phyloP scores from a whole-genome alignment of 306 rosid species.

The Lagenaria siceraria region DNA sequence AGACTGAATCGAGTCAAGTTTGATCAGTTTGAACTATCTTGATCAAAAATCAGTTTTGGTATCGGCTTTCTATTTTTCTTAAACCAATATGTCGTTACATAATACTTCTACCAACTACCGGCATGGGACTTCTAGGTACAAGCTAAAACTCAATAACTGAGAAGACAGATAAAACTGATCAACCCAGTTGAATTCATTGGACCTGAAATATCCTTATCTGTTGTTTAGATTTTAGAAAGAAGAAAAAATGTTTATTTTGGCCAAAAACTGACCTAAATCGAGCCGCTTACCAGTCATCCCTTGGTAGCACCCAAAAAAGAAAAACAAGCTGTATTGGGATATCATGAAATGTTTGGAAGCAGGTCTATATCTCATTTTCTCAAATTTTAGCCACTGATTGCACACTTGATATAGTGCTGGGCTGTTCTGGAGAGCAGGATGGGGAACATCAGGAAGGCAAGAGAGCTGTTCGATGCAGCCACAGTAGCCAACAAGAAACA shows the following conservation, averaged over 20 bases:
- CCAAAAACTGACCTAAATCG: neutral
- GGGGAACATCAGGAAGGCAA: conserved; percentile 79
- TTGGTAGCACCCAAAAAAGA: neutral
- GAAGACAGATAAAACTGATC: neutral
- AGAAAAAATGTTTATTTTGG: neutral
- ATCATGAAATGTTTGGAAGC: neutral
- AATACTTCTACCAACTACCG: neutral
- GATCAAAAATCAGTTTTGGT: neutral
- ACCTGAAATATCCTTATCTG: neutral
- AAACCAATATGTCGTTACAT: neutral
- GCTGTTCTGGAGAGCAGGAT: conserved; percentile 73
- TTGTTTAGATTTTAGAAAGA: too few species aligned
- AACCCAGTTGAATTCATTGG: neutral
- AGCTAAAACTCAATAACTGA: neutral
- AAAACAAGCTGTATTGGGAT: neutral
- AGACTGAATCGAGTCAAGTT: neutral
- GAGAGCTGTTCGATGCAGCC: conserved; percentile 82
- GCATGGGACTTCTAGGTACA: neutral
- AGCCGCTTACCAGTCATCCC: neutral
- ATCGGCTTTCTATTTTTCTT: neutral
- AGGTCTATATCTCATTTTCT: neutral
- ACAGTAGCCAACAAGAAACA: conserved; percentile 87
- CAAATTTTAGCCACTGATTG: conserved; percentile 10
- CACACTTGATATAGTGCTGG: conserved; percentile 59
- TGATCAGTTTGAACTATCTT: neutral